Evolutionary conservation across 345 rosid genomes (phyloP), one percentile per base, ranked within the genome.

Genomic region (Citrus unshiu): DNA sequence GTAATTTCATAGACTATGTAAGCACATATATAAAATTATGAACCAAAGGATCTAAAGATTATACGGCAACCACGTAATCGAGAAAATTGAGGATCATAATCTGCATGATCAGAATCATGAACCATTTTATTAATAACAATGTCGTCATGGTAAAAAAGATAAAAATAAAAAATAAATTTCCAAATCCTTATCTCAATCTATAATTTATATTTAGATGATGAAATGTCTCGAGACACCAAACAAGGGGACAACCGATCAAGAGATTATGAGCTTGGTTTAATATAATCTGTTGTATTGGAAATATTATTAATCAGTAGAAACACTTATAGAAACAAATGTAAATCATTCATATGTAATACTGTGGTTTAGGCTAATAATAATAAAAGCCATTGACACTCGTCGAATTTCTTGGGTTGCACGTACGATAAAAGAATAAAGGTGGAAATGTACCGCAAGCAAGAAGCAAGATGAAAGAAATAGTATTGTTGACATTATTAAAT

Each of bases 1-100:
- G 82, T 84, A 83, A 78, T 83, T 84, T 68, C 81, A 83, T 70
- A 77, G 78, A 54, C 57, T 66, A 69, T 82, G 70, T 64, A 70
- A 77, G 77, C 82, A 76, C 73, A 37, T 76, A 21, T 9, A 78
- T 72, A 56, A 24, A 61, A 66, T 71, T 58, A 70, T 30, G 69
- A 34, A 24, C 21, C 29, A 5, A 71, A 34, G 6, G 2, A 27
- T 73, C 21, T 43, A 70, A 56, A 64, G 40, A 65, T 25, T 2
- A 19, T 43, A 73, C 14, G 67, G 49, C 62, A 73, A 69, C 78
- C 84, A 61, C 74, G 58, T 22, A 43, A 63, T 46, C 69, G 64
- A 80, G 81, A 24, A 46, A 83, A 35, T 46, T 32, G 62, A 82
- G 30, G 70, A 71, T 72, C 81, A 2, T 46, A 68, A 77, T 74